Base-by-base conservation (phyloP, 768 basidiomycete genomes). In the Auriculariales sp. region DNA sequence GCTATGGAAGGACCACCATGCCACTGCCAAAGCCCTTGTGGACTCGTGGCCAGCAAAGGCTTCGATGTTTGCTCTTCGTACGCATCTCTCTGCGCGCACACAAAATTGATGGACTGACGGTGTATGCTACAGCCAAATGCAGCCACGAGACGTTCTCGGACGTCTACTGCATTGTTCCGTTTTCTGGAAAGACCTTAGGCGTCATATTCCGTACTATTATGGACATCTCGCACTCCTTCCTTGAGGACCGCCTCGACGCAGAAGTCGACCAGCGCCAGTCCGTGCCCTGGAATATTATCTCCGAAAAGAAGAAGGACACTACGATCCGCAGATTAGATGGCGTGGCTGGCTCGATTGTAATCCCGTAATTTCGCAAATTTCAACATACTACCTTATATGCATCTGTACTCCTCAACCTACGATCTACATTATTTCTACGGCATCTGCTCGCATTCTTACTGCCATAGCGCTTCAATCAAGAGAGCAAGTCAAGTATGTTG, bases 1-100 rank as follows among this genome's bases (percentile, higher is more conserved):
- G 2, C 66, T 88, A 3, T 91, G 88, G 88, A 72, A 73, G 42
- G 71, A 72, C 42, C 86, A 91, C 59, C 89, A 85, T 57, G 61
- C 66, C 28, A 68, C 78, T 19, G 63, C 88, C 44, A 57, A 68
- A 55, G 70, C 70, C 27, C 63, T 85, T 24, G 67, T 80, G 6
- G 65, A 64, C 31, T 62, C 61, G 10, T 87, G 84, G 82, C 36
- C 39, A 5, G 15, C 39, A 11, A 19, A 19, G 22, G 17, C 39
- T 7, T 12, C 39, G 6, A 24, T 44, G 4, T 44, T 44, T 25
- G 27, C 39, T 19, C 15, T 44, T 4, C 12, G 39, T 44, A 22
- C 39, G 39, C 19, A 36, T 5, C 17, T 15, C 27, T 24, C 15
- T 22, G 12, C 3, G n/a, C n/a, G n/a, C n/a, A n/a, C n/a, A n/a